Percentiles rank a stretch among this genome's conserved stretches.
Conservation (phyloP, 306 rosid species). For the Gillenia trifoliata region DNA sequence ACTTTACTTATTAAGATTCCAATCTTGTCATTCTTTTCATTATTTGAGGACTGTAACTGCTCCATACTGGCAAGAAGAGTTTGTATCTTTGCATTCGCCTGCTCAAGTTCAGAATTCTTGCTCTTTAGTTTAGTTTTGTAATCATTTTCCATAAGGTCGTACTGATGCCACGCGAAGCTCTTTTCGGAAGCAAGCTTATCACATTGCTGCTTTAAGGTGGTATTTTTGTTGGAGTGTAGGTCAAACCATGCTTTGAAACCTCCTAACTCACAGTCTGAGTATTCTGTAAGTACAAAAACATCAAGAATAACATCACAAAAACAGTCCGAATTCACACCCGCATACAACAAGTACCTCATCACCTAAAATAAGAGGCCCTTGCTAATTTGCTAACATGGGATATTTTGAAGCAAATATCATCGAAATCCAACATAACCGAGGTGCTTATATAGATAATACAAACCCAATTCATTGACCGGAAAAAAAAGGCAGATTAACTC, state of each 20-base stretch:
- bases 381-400: not conserved
- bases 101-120: constrained; percentile 47
- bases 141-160: constrained; percentile 55
- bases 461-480: not conserved
- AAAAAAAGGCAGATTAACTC: not conserved
- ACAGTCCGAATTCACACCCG: not conserved
- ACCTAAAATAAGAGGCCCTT: not conserved
- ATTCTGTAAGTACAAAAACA: constrained; percentile 34
- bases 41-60: constrained; percentile 49
- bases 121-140: constrained; percentile 42
- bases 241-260: constrained; percentile 57
- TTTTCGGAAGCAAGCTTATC: constrained; percentile 58
- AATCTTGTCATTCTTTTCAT: constrained; percentile 54
- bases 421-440: not conserved
- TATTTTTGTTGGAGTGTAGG: constrained; percentile 15
- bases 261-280: constrained; percentile 47
- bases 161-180: constrained; percentile 76
- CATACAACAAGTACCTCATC: not conserved
- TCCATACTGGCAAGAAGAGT: constrained; percentile 55
- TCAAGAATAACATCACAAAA: not conserved
- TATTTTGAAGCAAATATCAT: not conserved
- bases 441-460: not conserved
- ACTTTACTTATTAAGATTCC: constrained; percentile 41
- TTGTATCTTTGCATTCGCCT: constrained; percentile 41
- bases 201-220: constrained; percentile 35